Evolutionary conservation across 495 filamentous ascomycete species (phyloP), one percentile per base, ranked within the genome.

Genomic region (Amphirosellinia nigrospora): DNA sequence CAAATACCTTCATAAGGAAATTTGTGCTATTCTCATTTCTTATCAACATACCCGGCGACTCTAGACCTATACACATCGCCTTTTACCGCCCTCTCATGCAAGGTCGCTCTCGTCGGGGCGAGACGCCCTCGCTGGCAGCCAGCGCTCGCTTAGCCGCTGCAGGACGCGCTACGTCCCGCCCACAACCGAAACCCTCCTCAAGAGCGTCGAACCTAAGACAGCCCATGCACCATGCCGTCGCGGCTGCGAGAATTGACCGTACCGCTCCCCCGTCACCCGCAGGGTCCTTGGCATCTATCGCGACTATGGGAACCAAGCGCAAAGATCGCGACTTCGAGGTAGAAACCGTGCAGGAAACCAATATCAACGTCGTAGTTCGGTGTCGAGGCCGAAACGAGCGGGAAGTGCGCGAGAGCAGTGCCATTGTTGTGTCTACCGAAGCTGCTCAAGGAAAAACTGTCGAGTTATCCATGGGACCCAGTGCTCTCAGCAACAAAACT

Each of bases 301-400:
- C 83, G 9, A 86, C 87, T 39, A 76, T 68, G 16, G 86, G 88
- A 60, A 84, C 80, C 16, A 94, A 96, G 83, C 85, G 93, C 70
- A 96, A 96, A 75, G 90, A 94, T 73, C 86, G 92, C 74, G 93
- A 96, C 48, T 94, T 88, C 75, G 93, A 96, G 55, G 88, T 91
- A 61, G 85, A 85, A 30, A 4, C 30, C n/a, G 87, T 87, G 43
- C 89, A 93, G 68, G 94, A 96, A 78, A 98, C 96, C 3, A 98
- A 96, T 79, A 99, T 99, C 78, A 94, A 96, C 79, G 96, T 98
- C 45, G 94, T 98, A 4, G 96, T 99, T 36, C 87, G 96, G 69
- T 99, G 96, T 82, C 88, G 96, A 50, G 96, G 95, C 2, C 90
- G 96, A 45, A 98, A 91, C 74, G 93, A 97, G 60, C 90, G 96